phyloP scores from a whole-genome alignment of 1,284 basidiomycete species.

The Apiotrichum akiyoshidainum region DNA sequence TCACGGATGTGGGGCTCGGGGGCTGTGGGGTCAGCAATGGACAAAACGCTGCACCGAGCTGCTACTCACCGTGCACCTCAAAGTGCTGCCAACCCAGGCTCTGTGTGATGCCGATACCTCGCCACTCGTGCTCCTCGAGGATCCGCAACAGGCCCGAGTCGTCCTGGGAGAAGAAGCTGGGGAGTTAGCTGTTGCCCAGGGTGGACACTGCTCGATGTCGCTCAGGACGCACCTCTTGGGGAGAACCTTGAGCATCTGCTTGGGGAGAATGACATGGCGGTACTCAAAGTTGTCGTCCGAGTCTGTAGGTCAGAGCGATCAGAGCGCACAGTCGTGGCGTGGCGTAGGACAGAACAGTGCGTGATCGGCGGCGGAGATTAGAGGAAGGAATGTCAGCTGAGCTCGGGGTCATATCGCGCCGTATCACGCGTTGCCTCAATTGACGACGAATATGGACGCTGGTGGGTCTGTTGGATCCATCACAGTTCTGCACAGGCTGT shows the following conservation, averaged over 20 bases:
- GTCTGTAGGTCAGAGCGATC: conserved; percentile 38
- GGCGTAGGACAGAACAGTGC: no score
- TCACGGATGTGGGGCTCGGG: conserved; percentile 67
- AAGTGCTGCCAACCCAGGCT: conserved; percentile 97
- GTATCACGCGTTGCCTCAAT: no score
- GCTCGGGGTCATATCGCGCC: no score
- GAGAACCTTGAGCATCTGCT: conserved; percentile 78
- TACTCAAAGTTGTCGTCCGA: conserved; percentile 61
- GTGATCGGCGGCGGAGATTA: no score
- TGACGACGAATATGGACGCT: no score
- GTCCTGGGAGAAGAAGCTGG: conserved; percentile 60
- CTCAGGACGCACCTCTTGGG: conserved; percentile 69
- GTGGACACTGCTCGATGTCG: no score
- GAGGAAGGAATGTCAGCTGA: no score
- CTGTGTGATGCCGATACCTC: conserved; percentile 92
- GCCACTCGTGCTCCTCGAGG: conserved; percentile 83
- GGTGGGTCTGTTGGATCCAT: no score
- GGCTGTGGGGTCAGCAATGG: conserved; percentile 53
- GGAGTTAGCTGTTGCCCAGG: background rate
- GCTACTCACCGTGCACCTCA: conserved; percentile 82
- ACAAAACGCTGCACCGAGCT: conserved; percentile 11
- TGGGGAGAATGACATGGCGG: conserved; percentile 86
- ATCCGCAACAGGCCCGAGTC: conserved; percentile 76
- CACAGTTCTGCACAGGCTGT: no score
- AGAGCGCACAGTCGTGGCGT: background rate